Conservation (phyloP, 495 filamentous ascomycete species). For the Clavariopsis aquatica region DNA sequence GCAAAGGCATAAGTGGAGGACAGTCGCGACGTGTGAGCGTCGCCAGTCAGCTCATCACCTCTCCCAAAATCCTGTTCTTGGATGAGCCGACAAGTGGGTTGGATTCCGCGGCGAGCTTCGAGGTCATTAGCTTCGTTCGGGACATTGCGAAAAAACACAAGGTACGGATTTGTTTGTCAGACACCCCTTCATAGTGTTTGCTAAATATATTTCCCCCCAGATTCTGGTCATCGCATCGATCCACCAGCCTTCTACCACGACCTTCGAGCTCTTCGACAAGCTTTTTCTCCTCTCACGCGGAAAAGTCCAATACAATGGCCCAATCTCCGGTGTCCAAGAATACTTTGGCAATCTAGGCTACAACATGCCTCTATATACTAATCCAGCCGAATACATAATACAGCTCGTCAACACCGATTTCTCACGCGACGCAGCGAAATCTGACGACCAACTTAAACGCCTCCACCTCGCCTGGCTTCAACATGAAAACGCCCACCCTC, state of each 20-base stretch:
- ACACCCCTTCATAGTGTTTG: no score
- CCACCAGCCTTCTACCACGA: conserved; percentile 76
- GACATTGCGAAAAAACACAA: conserved; percentile 66
- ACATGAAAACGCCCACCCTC: not conserved
- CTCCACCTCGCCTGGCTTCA: conserved; percentile 47
- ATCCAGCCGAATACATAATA: conserved; percentile 76
- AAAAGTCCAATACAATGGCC: conserved; percentile 68
- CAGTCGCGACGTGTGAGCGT: conserved; percentile 79
- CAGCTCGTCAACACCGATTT: conserved; percentile 78
- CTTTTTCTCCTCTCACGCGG: conserved; percentile 71
- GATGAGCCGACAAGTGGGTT: conserved; percentile 82
- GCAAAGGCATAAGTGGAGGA: conserved; percentile 77
- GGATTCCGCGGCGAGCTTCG: conserved; percentile 68
- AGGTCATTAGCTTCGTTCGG: conserved; percentile 66
- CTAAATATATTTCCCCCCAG: conserved; percentile 46
- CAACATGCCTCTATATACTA: conserved; percentile 64
- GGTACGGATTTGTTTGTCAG: no score
- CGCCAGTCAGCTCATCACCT: conserved; percentile 75
- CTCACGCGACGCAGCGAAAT: conserved; percentile 49
- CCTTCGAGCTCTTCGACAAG: conserved; percentile 77
- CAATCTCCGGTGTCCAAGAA: conserved; percentile 50
- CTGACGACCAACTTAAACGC: conserved; percentile 45
- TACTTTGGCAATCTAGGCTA: conserved; percentile 63
- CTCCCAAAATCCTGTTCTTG: conserved; percentile 74
- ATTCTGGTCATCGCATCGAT: conserved; percentile 75